Evolutionary conservation across 148 eudicot species (phyloP).

Genomic region (Diospyros kaki): DNA sequence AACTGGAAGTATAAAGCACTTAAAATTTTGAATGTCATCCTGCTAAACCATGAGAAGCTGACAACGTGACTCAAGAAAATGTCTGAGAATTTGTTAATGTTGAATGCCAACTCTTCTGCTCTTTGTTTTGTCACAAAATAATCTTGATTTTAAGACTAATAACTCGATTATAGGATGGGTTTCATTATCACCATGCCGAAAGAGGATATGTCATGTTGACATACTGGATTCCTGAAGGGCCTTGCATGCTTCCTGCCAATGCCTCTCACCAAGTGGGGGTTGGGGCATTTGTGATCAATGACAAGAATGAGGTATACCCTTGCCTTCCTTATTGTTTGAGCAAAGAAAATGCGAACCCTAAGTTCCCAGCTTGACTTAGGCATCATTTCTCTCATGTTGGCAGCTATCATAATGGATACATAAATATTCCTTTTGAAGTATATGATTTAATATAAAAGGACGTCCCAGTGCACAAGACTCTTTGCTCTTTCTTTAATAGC

Average conservation of each 20-base stretch:
- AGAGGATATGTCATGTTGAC: constrained; percentile 74
- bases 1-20: not conserved
- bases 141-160: not conserved
- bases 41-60: not conserved
- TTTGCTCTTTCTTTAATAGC: not conserved
- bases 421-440: not conserved
- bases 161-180: constrained; percentile 56
- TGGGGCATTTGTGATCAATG: constrained; percentile 78
- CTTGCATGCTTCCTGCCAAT: constrained; percentile 71
- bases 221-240: constrained; percentile 85
- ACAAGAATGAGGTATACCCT: constrained; percentile 52
- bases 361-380: not conserved
- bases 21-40: not conserved
- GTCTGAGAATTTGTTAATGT: not conserved
- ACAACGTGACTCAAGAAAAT: too few species aligned
- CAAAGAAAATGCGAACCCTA: not conserved
- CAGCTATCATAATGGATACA: not conserved
- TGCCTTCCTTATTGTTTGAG: not conserved
- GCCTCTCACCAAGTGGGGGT: constrained; percentile 92
- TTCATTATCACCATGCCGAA: constrained; percentile 84
- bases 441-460: not conserved
- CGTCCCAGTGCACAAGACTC: too few species aligned
- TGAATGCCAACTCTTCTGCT: not conserved
- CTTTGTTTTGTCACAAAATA: not conserved
- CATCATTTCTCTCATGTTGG: not conserved